Base-by-base conservation (phyloP, 768 basidiomycete genomes). In the Collybia mongolica region DNA sequence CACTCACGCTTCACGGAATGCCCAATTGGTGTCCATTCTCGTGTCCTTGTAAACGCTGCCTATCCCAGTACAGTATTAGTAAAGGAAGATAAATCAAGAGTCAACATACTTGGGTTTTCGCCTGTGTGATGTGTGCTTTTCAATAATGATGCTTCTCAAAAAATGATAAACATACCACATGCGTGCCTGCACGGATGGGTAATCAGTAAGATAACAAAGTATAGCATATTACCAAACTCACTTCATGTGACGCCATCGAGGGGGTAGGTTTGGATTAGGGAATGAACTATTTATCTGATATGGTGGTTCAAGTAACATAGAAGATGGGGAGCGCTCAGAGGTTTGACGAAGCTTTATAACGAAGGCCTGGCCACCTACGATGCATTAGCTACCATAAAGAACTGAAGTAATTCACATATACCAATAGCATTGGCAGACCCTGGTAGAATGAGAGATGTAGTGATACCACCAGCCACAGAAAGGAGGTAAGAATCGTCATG, bases 231-330 rank as follows among this genome's bases (percentile, higher is more conserved):
- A 45, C 41, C 15, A 37, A 8, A 43, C 77, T 60, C 54, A 83
- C 82, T 92, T 91, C 71, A 93, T 86, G 62, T 92, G 84, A 49
- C 90, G 73, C 83, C 86, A 90, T 24, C 84, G 70, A 15, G 79
- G 75, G 11, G 80, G 77, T 19, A 67, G 55, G 39, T 72, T 62
- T 32, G 70, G 65, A 54, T 82, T 71, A 5, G 73, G 65, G 44
- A 70, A 69, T 45, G 83, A 71, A 15, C 55, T 62, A 57, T 87
- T 80, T 51, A 88, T 72, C 28, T 76, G 73, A 54, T 77, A 84
- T 0, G 90, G 88, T 6, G 86, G 82, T 54, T 93, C 91, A 20
- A 95, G 68, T 8, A 90, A 69, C 84, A 89, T 85, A 0, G 84
- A 82, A 5, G 81, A 79, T 2, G 90, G 77, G 0, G 86, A 85